Percentiles rank a stretch among this genome's conserved stretches.
Evolutionary conservation across 2,329 filamentous ascomycete species (phyloP).

Genomic region (Paradendryphiella salina): DNA sequence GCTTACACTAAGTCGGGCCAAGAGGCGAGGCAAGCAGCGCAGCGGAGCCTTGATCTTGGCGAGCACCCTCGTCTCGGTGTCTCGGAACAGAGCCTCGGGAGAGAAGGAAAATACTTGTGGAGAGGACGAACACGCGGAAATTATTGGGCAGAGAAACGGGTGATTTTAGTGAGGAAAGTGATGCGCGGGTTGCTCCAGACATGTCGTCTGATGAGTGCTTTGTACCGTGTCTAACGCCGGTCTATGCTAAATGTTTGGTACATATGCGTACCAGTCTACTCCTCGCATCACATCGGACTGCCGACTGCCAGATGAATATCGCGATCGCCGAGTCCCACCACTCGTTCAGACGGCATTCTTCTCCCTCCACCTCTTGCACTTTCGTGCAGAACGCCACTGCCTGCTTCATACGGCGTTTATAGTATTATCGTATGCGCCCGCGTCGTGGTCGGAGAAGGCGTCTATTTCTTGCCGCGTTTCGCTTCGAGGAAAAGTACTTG

Average conservation of each 20-base stretch:
- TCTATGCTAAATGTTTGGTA: conserved; percentile 36
- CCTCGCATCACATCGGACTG: not conserved
- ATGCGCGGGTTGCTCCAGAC: conserved; percentile 1
- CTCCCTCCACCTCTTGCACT: not conserved
- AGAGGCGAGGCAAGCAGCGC: conserved; percentile 6
- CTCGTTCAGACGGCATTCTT: not conserved
- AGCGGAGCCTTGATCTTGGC: conserved; percentile 11
- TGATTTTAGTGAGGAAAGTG: not conserved
- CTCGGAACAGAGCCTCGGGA: not conserved
- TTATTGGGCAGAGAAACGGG: not conserved
- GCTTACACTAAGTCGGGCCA: conserved; percentile 5
- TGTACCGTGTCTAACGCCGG: conserved; percentile 29
- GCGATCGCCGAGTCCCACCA: not conserved
- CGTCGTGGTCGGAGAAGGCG: not conserved
- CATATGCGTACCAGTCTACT: conserved; percentile 25
- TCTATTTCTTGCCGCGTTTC: conserved; percentile 70
- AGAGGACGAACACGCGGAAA: not conserved
- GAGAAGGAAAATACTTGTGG: not conserved
- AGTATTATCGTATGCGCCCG: not conserved
- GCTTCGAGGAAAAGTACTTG: conserved; percentile 95
- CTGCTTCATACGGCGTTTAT: not conserved
- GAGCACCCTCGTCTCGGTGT: conserved; percentile 4
- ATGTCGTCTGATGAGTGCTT: not conserved
- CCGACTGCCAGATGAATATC: not conserved
- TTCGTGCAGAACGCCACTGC: not conserved